Evolutionary conservation across 2,329 filamentous ascomycete species (phyloP).

Genomic region (Fusarium decemcellulare): DNA sequence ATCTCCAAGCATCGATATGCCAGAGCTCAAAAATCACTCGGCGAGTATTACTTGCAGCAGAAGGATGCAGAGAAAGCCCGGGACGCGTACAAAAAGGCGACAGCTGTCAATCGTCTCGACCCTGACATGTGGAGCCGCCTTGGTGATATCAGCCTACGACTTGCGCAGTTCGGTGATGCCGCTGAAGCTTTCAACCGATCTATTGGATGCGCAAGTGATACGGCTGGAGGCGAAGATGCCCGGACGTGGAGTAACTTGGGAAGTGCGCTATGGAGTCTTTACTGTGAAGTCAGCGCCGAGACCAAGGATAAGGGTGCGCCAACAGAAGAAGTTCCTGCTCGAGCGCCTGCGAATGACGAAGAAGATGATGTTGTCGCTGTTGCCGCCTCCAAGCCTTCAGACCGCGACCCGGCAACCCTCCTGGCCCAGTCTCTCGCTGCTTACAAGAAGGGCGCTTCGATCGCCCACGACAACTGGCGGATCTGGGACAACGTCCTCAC

Average conservation of each 20-base stretch:
- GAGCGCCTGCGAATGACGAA: conserved; percentile 43
- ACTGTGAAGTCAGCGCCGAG: conserved; percentile 65
- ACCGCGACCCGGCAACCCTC: conserved; percentile 70
- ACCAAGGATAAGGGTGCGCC: conserved; percentile 49
- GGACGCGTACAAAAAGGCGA: conserved; percentile 83
- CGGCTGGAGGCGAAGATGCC: conserved; percentile 87
- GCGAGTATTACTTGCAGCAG: conserved; percentile 79
- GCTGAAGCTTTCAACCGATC: conserved; percentile 87
- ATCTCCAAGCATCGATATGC: conserved; percentile 86
- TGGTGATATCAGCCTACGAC: conserved; percentile 87
- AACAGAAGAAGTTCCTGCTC: conserved; percentile 33
- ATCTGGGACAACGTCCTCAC: conserved; percentile 99
- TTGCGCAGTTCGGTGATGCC: conserved; percentile 83
- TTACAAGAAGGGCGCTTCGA: conserved; percentile 86
- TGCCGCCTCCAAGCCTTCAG: conserved; percentile 35
- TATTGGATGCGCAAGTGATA: conserved; percentile 73
- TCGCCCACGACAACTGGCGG: conserved; percentile 88
- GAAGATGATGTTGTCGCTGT: conserved; percentile 48
- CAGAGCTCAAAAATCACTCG: conserved; percentile 89
- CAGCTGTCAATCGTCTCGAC: conserved; percentile 85
- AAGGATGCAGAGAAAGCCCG: conserved; percentile 79
- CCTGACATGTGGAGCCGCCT: conserved; percentile 90
- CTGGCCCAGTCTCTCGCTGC: conserved; percentile 84
- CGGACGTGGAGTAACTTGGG: conserved; percentile 97
- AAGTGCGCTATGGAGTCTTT: conserved; percentile 82